Conservation (phyloP, 148 eudicot genomes). For the Chenopodium berlandieri region DNA sequence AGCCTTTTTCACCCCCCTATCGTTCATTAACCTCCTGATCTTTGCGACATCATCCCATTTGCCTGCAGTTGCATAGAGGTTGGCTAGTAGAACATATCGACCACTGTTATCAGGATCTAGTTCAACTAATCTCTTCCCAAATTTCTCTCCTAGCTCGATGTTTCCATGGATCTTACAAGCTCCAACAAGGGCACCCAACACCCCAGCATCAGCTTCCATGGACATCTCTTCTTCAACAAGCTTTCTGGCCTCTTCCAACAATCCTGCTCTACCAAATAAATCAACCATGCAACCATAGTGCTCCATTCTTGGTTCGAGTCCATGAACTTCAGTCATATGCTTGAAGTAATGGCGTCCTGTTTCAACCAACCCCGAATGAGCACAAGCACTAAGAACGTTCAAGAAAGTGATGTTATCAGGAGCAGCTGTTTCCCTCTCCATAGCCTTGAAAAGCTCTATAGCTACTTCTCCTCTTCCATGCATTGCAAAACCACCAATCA, state of each 20-base stretch:
- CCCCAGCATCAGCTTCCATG: conserved; percentile 56
- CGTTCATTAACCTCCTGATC: conserved; percentile 60
- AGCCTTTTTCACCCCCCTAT: conserved; percentile 58
- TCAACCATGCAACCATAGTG: conserved; percentile 79
- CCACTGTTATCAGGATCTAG: conserved; percentile 68
- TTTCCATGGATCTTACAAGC: conserved; percentile 69
- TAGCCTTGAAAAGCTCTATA: conserved; percentile 52
- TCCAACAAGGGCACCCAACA: conserved; percentile 66
- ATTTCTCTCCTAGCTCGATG: conserved; percentile 49
- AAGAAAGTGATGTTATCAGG: conserved; percentile 68
- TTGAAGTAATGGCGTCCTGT: conserved; percentile 53
- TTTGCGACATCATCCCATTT: conserved; percentile 68
- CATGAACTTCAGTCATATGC: conserved; percentile 48
- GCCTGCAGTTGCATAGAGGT: conserved; percentile 55
- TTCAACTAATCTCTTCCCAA: conserved; percentile 53
- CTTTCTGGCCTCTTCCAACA: conserved; percentile 52
- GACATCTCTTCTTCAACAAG: conserved; percentile 59
- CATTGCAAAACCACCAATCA: conserved; percentile 74
- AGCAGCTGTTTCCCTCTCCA: conserved; percentile 41
- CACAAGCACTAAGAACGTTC: conserved; percentile 66
- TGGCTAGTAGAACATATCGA: conserved; percentile 62
- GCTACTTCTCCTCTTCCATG: conserved; percentile 63
- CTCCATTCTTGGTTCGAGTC: conserved; percentile 53
- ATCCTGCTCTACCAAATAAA: conserved; percentile 64
- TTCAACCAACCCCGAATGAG: conserved; percentile 62